Base-by-base conservation (phyloP, 2,329 filamentous ascomycete genomes). In the Ophiostoma sp. region DNA sequence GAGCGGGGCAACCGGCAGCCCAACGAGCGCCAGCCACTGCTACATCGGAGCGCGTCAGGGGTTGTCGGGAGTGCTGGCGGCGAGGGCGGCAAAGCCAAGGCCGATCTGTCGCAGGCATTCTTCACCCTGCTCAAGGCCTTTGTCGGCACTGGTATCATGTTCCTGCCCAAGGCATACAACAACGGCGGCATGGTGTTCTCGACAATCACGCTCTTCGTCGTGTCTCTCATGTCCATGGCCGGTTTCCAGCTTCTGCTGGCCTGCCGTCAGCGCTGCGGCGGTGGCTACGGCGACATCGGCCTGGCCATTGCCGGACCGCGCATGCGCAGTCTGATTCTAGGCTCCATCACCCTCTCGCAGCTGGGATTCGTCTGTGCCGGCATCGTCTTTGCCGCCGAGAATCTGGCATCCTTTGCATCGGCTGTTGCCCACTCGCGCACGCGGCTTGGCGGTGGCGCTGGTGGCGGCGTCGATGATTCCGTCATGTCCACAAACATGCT, bases 121-220 rank as follows among this genome's bases (percentile, higher is more conserved):
- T 92, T 92, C 76, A 93, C 89, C 0, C 80, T 92, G 9, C 80
- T 93, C 66, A 93, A 93, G 76, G 89, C 90, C 1, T 93, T 93
- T 73, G 85, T 93, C 67, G 90, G 90, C 64, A 93, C 90, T 0
- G 90, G 90, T 70, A 92, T 93, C 76, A 91, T 93, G 87, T 93
- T 93, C 74, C 76, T 93, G 62, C 90, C 90, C 64, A 92, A 91
- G 75, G 90, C 90, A 0, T 93, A 92, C 78, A 86, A 86, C 74
- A 93, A 93, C 72, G 90, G 90, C 47, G 90, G 90, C 38, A 87
- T 93, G 66, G 79, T 92, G 11, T 93, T 93, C 75, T 92, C 89
- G 0, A 88, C 87, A 0, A 77, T 91, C 65, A 87, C 88, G 0
- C 83, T 93, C 72, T 77, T 92, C 63, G 78, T 81, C 9, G 84